phyloP scores from a whole-genome alignment of 805 yeast species.

The Wickerhamiella shivajii region DNA sequence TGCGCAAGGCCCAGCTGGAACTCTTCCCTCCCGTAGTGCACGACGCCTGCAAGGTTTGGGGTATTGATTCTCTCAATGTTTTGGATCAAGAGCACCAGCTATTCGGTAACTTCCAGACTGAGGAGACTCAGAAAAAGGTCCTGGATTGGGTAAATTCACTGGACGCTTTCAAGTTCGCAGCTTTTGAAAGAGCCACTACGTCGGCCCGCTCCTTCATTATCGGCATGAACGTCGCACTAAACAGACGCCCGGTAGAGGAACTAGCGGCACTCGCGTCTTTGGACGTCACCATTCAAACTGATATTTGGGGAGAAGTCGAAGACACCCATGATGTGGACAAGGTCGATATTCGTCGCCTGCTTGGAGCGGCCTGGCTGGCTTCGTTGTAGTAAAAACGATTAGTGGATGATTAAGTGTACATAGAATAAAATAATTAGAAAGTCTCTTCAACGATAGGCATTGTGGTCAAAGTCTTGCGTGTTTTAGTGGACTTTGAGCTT shows the following conservation, averaged over 20 bases:
- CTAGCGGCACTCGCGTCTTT: constrained; percentile 63
- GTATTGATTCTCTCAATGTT: constrained; percentile 33
- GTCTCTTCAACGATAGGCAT: no score
- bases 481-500: no score
- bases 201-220: constrained; percentile 75
- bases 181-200: constrained; percentile 79
- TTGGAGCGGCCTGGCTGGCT: constrained; percentile 57
- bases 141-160: constrained; percentile 47
- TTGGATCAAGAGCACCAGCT: constrained; percentile 77
- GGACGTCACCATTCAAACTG: constrained; percentile 74
- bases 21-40: constrained; percentile 59
- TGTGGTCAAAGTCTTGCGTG: no score
- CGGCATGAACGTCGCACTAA: constrained; percentile 49
- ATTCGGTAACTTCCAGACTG: constrained; percentile 62
- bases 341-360: constrained; percentile 70
- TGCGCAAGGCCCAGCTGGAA: constrained; percentile 68
- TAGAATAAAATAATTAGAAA: no score
- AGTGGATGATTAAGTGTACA: neutral
- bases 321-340: constrained; percentile 97
- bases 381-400: neutral
- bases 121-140: constrained; percentile 46
- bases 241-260: constrained; percentile 40
- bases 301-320: constrained; percentile 95
- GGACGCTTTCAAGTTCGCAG: constrained; percentile 65
- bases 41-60: constrained; percentile 46